Conservation (phyloP, 83 land plant genomes). For the Picea abies region DNA sequence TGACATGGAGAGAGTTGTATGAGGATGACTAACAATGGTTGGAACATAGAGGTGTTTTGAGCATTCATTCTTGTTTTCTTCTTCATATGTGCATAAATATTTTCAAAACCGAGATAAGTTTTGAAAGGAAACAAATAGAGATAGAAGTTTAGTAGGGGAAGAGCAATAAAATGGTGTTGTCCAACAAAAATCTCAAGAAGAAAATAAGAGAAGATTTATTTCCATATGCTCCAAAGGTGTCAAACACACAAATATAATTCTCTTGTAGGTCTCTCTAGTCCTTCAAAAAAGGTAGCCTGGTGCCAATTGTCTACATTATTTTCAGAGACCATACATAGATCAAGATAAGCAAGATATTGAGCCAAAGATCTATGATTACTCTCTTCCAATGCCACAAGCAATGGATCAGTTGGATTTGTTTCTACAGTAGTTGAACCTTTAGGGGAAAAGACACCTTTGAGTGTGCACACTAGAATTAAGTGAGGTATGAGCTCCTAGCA, state of each 20-base stretch:
- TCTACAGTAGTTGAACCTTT: slow-evolving; percentile 95
- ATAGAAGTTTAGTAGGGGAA: neutral
- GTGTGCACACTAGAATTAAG: slow-evolving; percentile 91
- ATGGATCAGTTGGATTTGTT: slow-evolving; percentile 81
- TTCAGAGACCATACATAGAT: slow-evolving; percentile 82
- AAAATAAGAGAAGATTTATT: slow-evolving; percentile 36
- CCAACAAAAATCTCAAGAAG: slow-evolving; percentile 74
- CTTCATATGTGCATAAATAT: neutral
- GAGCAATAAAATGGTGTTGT: slow-evolving; percentile 50
- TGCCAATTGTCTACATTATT: slow-evolving; percentile 92
- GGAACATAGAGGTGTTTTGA: no score
- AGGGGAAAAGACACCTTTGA: slow-evolving; percentile 76
- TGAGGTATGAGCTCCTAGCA: slow-evolving; percentile 86
- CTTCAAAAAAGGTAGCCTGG: slow-evolving; percentile 94
- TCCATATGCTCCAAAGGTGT: no score
- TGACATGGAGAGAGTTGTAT: no score
- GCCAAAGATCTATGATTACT: no score
- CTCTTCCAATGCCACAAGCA: no score
- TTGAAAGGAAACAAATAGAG: neutral
- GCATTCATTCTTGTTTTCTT: no score
- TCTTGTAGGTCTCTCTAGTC: slow-evolving; percentile 88
- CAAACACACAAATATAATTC: slow-evolving; percentile 64
- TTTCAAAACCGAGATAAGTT: neutral
- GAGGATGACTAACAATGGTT: no score
- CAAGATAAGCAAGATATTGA: no score